Conservation (phyloP, 78 protist species). For the Dictyostelium firmibasis region DNA sequence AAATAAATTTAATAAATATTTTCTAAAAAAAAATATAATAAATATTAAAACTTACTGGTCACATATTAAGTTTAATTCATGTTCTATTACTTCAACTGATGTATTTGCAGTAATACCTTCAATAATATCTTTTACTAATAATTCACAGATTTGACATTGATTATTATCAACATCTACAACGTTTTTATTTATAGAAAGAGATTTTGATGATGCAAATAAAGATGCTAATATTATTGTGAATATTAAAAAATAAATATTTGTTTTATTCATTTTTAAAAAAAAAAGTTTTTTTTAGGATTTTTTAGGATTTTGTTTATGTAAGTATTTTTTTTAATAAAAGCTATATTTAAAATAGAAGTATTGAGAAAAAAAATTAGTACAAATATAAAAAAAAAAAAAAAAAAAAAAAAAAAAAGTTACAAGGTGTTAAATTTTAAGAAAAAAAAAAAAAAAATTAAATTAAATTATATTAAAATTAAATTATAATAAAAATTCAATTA, state of each 20-base stretch:
- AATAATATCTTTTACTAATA: background rate
- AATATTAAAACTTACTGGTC: background rate
- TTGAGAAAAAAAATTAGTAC: background rate
- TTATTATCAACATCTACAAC: background rate
- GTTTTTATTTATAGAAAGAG: background rate
- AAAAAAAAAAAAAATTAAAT: no score
- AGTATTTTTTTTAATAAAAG: no score
- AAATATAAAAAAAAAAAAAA: background rate
- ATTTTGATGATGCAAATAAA: background rate
- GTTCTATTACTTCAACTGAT: background rate
- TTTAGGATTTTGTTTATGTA: background rate
- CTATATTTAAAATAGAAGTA: no score
- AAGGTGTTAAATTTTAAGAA: background rate
- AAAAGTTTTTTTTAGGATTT: background rate
- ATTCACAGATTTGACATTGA: conserved; percentile 13
- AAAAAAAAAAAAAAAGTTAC: background rate
- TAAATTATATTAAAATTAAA: no score
- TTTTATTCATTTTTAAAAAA: background rate
- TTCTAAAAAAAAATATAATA: no score
- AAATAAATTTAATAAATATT: background rate
- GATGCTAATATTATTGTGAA: background rate
- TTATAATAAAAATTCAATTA: no score
- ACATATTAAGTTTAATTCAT: background rate
- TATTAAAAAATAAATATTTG: background rate
- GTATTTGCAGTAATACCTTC: background rate